These are phyloP conservation scores for Debaryomyces prosopidis DNA, from an alignment of 805 yeast genomes.

Conservation along the genomic window DNA sequence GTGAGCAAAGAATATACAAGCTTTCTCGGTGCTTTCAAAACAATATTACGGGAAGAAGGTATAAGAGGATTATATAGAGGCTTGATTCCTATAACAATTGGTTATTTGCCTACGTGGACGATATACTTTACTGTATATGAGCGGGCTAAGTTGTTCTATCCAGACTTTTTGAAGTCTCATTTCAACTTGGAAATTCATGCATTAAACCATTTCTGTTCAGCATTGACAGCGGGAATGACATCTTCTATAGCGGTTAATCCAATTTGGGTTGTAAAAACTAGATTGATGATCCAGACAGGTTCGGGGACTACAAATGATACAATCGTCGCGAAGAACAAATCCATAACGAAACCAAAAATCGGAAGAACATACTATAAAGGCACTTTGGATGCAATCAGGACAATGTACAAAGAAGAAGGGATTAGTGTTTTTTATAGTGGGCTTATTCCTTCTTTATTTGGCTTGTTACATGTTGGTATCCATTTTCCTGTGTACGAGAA, in stretches of 20 bases:
- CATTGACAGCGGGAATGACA: slow-evolving; percentile 85
- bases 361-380: slow-evolving; percentile 57
- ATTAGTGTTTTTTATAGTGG: slow-evolving; percentile 82
- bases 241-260: slow-evolving; percentile 89
- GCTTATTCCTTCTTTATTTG: slow-evolving; percentile 84
- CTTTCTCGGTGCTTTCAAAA: slow-evolving; percentile 58
- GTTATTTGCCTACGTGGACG: slow-evolving; percentile 98
- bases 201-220: slow-evolving; percentile 52
- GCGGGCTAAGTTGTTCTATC: slow-evolving; percentile 60
- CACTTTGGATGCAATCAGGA: slow-evolving; percentile 78
- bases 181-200: slow-evolving; percentile 25
- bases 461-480: slow-evolving; percentile 89
- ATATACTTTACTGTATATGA: slow-evolving; percentile 92
- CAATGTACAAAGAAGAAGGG: slow-evolving; percentile 82
- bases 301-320: slow-evolving; percentile 38
- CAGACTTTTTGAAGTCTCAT: slow-evolving; percentile 33
- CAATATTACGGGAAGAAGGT: slow-evolving; percentile 79
- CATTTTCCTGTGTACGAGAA: slow-evolving; percentile 94
- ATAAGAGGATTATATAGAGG: slow-evolving; percentile 84
- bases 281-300: slow-evolving; percentile 84
- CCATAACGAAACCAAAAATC: slow-evolving; percentile 1
- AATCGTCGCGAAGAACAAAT: slow-evolving; percentile 10
- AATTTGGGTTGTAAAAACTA: slow-evolving; percentile 95
- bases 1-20: slow-evolving; percentile 52
- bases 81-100: slow-evolving; percentile 85